These are phyloP conservation scores for Clarireedia sp. DNA, from an alignment of 2,329 filamentous ascomycete species.

Conservation along the genomic window DNA sequence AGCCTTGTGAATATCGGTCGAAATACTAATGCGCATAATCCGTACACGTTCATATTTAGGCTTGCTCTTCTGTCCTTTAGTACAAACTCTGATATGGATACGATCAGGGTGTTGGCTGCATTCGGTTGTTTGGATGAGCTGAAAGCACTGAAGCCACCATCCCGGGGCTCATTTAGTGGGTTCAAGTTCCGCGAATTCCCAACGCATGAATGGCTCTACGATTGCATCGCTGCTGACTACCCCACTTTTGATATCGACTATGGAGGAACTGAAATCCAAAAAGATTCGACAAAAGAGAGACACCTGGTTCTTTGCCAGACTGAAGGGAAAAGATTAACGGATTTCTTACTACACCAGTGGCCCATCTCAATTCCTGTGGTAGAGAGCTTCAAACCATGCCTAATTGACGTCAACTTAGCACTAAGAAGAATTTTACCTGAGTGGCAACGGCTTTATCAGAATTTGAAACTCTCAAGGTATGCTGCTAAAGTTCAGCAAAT, in stretches of 20 bases:
- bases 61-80: too few species aligned
- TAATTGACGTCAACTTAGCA: slow-evolving; percentile 34
- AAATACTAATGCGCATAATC: too few species aligned
- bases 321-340: slow-evolving; percentile 27
- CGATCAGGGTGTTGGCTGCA: too few species aligned
- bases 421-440: slow-evolving; percentile 35
- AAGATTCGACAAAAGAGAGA: slow-evolving; percentile 27
- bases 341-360: slow-evolving; percentile 38
- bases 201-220: too few species aligned
- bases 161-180: too few species aligned
- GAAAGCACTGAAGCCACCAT: too few species aligned
- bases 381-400: slow-evolving; percentile 23
- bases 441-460: slow-evolving; percentile 42
- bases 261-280: slow-evolving; percentile 26
- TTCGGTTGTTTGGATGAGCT: too few species aligned
- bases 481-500: slow-evolving; percentile 36
- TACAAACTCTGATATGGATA: too few species aligned
- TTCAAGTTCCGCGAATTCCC: too few species aligned
- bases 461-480: slow-evolving; percentile 38
- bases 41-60: too few species aligned
- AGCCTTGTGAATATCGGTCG: too few species aligned
- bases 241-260: not conserved
- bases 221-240: too few species aligned
- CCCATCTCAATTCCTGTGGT: slow-evolving; percentile 33
- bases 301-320: slow-evolving; percentile 19